A percentile compares a stretch with the other conserved stretches of the same genome.
Conservation (phyloP, 352 stramenopile genomes). For the Globisporangium camurandrum region DNA sequence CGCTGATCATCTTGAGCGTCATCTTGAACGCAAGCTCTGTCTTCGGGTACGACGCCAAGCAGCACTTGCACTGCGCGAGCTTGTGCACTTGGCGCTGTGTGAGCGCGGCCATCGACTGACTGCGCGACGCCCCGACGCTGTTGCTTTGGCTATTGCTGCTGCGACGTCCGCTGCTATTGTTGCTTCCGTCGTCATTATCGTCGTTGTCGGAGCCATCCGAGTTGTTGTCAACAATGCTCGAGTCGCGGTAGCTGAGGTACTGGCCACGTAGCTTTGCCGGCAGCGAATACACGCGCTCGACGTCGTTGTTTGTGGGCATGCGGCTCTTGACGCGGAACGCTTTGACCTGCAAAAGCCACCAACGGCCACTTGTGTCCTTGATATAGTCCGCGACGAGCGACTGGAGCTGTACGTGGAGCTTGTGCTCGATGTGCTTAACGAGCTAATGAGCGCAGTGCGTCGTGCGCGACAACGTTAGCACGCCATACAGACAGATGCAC, state of each 20-base stretch:
- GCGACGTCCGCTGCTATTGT: conserved; percentile 7
- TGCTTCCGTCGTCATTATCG: conserved; percentile 8
- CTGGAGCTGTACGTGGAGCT: conserved; percentile 48
- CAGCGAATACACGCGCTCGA: conserved; percentile 32
- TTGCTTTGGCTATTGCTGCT: neutral
- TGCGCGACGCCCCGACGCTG: neutral
- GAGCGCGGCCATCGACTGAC: conserved; percentile 12
- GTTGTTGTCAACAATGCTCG: conserved; percentile 60
- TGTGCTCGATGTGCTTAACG: conserved; percentile 65
- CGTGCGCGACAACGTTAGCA: neutral
- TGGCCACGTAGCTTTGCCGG: conserved; percentile 27
- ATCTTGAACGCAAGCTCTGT: conserved; percentile 82
- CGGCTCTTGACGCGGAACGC: conserved; percentile 60
- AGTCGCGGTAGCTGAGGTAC: conserved; percentile 63
- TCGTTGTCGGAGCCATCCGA: conserved; percentile 44
- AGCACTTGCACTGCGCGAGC: conserved; percentile 75
- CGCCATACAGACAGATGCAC: neutral
- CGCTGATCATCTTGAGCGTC: conserved; percentile 84
- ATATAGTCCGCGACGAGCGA: conserved; percentile 63
- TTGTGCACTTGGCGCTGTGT: conserved; percentile 63
- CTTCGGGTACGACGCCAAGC: conserved; percentile 59
- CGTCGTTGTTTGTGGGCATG: conserved; percentile 18
- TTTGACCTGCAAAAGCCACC: conserved; percentile 81
- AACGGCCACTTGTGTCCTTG: conserved; percentile 56
- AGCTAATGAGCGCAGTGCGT: conserved; percentile 21